phyloP scores from a whole-genome alignment of 2,329 filamentous ascomycete genomes.

The Cladosporium sp. region DNA sequence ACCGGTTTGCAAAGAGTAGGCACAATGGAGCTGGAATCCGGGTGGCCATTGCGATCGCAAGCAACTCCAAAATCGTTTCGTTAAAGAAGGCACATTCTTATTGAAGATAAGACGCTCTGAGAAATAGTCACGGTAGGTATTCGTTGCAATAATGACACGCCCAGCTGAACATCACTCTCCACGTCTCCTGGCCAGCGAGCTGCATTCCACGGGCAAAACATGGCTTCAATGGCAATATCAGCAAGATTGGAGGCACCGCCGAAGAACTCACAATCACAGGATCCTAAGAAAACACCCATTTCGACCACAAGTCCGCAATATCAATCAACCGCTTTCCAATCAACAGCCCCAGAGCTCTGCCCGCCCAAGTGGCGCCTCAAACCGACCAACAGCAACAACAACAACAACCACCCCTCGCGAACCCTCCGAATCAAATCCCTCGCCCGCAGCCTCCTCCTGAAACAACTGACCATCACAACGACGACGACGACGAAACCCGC shows the following conservation, averaged over 20 bases:
- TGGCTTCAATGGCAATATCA: background rate
- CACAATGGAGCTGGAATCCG: no score
- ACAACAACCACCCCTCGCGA: background rate
- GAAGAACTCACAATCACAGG: background rate
- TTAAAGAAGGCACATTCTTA: no score
- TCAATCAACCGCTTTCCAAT: background rate
- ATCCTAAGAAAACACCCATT: background rate
- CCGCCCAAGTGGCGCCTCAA: background rate
- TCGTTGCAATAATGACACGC: background rate
- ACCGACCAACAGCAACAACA: background rate
- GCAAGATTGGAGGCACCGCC: background rate
- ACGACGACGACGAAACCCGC: background rate
- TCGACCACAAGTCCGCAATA: background rate
- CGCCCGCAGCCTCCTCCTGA: slow-evolving; percentile 12
- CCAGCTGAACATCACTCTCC: background rate
- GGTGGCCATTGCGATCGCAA: no score
- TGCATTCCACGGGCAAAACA: slow-evolving; percentile 2
- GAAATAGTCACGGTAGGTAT: background rate
- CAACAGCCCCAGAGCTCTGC: background rate
- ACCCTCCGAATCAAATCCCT: slow-evolving; percentile 16
- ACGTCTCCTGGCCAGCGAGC: slow-evolving; percentile 7
- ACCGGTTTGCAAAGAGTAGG: no score
- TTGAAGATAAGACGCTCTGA: no score
- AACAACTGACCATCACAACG: slow-evolving; percentile 7
- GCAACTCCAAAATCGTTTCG: no score